A percentile compares a stretch with the other conserved stretches of the same genome.
These are phyloP conservation scores for Thelonectria olida DNA, from an alignment of 2,329 filamentous ascomycete genomes.

Conservation along the genomic window DNA sequence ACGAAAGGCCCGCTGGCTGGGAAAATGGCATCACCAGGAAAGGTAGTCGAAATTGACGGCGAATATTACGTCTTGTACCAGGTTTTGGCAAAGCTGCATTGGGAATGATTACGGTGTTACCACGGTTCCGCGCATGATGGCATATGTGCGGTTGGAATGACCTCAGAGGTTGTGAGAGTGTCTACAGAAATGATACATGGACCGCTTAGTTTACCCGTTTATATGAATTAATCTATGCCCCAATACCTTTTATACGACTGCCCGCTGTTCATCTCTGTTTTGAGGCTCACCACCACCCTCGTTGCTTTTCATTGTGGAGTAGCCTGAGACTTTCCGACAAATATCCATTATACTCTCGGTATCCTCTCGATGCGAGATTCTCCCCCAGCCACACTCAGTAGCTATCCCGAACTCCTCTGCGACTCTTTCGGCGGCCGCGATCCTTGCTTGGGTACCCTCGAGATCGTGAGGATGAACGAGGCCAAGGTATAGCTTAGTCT, in stretches of 20 bases:
- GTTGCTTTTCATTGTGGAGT: background rate
- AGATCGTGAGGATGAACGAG: constrained; percentile 12
- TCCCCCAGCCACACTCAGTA: constrained; percentile 10
- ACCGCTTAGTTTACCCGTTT: too few relatives aligned
- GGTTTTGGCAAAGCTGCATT: too few relatives aligned
- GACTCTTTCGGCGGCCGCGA: background rate
- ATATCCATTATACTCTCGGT: constrained; percentile 8
- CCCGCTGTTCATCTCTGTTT: too few relatives aligned
- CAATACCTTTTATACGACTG: too few relatives aligned
- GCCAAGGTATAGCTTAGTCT: constrained; percentile 9
- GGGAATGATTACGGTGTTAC: too few relatives aligned
- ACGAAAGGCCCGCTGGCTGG: background rate
- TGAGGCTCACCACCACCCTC: too few relatives aligned
- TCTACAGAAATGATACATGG: too few relatives aligned
- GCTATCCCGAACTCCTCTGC: constrained; percentile 6
- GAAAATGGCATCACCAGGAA: background rate
- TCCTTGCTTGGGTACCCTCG: background rate
- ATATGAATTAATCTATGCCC: too few relatives aligned
- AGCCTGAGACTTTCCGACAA: background rate
- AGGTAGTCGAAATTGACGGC: background rate
- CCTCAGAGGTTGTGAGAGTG: too few relatives aligned
- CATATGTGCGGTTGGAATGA: too few relatives aligned
- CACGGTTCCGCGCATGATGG: too few relatives aligned
- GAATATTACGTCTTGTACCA: background rate
- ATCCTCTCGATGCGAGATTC: background rate